phyloP scores from a whole-genome alignment of 1,284 basidiomycete species.

The Fomitopsis schrenkii region DNA sequence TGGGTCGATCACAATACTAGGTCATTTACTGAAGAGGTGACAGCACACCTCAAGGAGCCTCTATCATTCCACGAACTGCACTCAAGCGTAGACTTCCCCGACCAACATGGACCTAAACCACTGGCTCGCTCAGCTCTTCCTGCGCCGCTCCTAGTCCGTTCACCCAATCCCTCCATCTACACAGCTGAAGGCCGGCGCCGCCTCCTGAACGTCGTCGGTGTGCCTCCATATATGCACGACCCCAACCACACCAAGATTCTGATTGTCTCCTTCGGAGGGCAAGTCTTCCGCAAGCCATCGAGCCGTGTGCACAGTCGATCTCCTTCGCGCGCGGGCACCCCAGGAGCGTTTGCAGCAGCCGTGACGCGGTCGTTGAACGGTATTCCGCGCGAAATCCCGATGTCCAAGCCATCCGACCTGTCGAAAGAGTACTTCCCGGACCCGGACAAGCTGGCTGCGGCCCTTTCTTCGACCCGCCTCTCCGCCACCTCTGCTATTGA shows the following conservation, averaged over 20 bases:
- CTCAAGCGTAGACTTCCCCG: slow-evolving; percentile 36
- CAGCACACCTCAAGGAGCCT: slow-evolving; percentile 32
- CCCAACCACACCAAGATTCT: slow-evolving; percentile 51
- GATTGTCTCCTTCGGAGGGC: slow-evolving; percentile 77
- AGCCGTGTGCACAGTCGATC: slow-evolving; percentile 29
- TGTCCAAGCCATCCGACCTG: neutral
- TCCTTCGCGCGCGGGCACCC: slow-evolving; percentile 14
- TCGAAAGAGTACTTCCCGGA: slow-evolving; percentile 5
- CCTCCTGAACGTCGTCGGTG: slow-evolving; percentile 53
- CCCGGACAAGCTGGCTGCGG: slow-evolving; percentile 15
- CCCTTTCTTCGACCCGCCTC: slow-evolving; percentile 15
- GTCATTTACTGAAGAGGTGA: slow-evolving; percentile 43
- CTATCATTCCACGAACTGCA: slow-evolving; percentile 27
- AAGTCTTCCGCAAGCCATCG: slow-evolving; percentile 59
- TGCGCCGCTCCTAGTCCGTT: slow-evolving; percentile 65
- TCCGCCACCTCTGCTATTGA: neutral
- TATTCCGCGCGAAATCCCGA: neutral
- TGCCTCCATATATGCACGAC: slow-evolving; percentile 50
- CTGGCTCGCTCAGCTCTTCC: slow-evolving; percentile 40
- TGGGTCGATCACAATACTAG: slow-evolving; percentile 55
- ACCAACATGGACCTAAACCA: slow-evolving; percentile 24
- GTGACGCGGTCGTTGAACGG: slow-evolving; percentile 2
- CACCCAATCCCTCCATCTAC: slow-evolving; percentile 43
- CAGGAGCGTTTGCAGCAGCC: neutral
- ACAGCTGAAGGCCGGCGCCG: slow-evolving; percentile 45